Base-by-base conservation (phyloP, 257 asterid genomes). In the Solanum sejunctum region DNA sequence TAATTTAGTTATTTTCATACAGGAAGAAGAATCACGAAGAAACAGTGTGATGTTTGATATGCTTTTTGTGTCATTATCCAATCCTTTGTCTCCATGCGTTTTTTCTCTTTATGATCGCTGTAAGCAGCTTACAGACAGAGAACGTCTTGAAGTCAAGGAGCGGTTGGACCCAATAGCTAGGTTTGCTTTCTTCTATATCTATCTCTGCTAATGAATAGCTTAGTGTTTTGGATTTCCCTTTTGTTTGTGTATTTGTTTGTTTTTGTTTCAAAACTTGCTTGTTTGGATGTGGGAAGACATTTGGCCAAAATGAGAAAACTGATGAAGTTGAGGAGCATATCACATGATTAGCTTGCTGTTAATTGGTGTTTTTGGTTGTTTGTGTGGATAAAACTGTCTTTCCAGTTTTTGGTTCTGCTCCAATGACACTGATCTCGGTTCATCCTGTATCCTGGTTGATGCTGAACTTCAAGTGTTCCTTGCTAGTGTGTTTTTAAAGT, bases 11-110 rank as follows among this genome's bases (percentile, higher is more conserved):
- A 61, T 39, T 82, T 84, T 77, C 85, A 56, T 52, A 87, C 92
- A 96, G 99, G 98, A 95, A 84, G 99, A 96, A 77, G 98, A 96
- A 88, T 89, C 90, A 56, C 92, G 99, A 60, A 93, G 99, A 91
- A 96, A 96, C 89, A 93, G 99, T 75, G 86, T 87, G 87, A 93
- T 94, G 98, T 89, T 84, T 81, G 97, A 96, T 86, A 93, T 96
- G 99, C 94, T 96, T 85, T 96, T 96, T 81, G 87, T 95, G 71
- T 95, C 99, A 12, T 64, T 92, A 78, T 89, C 98, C 85, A 98
- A 96, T 91, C 90, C 93, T 4, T 91, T 96, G 52, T 95, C 99
- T 63, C 98, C 99, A 12, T 96, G 91, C 81, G 93, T 96, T 80
- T 95, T 89, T 73, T 95, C 98, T 86, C 98, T 96, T 70, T 93